These are phyloP conservation scores for Tubosaeta sp. DNA, from an alignment of 768 basidiomycete species.

Conservation along the genomic window DNA sequence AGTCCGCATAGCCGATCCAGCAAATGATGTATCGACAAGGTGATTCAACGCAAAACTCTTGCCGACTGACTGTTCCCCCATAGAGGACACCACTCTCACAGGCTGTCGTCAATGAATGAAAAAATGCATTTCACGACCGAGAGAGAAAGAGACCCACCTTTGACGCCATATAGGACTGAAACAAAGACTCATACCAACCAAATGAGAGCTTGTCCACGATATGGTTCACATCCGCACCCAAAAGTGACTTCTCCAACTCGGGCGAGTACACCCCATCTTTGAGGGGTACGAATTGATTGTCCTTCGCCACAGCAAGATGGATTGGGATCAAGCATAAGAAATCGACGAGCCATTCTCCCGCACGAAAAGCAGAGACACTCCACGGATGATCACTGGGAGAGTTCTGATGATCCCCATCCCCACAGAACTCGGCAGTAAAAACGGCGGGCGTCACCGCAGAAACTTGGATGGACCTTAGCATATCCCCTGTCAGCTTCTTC, in stretches of 20 bases:
- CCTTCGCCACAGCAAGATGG: conserved; percentile 54
- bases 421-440: conserved; percentile 20
- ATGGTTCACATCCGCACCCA: conserved; percentile 56
- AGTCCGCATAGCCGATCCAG: conserved; percentile 61
- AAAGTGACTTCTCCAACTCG: conserved; percentile 46
- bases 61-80: conserved; percentile 67
- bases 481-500: conserved; percentile 47
- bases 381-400: conserved; percentile 10
- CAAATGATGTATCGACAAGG: conserved; percentile 59
- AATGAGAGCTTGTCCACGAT: conserved; percentile 54
- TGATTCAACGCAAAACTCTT: conserved; percentile 60
- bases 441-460: conserved; percentile 27
- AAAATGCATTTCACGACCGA: conserved; percentile 39
- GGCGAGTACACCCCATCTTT: conserved; percentile 59
- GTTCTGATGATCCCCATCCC: background rate
- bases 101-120: conserved; percentile 35
- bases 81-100: conserved; percentile 61
- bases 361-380: conserved; percentile 37
- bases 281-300: conserved; percentile 58
- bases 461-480: conserved; percentile 38
- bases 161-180: conserved; percentile 56
- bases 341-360: conserved; percentile 61
- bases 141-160: conserved; percentile 40
- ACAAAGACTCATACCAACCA: conserved; percentile 64
- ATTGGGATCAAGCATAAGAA: conserved; percentile 61